These are phyloP conservation scores for Dimocarpus longan DNA, from an alignment of 345 rosid genomes.

Conservation along the genomic window DNA sequence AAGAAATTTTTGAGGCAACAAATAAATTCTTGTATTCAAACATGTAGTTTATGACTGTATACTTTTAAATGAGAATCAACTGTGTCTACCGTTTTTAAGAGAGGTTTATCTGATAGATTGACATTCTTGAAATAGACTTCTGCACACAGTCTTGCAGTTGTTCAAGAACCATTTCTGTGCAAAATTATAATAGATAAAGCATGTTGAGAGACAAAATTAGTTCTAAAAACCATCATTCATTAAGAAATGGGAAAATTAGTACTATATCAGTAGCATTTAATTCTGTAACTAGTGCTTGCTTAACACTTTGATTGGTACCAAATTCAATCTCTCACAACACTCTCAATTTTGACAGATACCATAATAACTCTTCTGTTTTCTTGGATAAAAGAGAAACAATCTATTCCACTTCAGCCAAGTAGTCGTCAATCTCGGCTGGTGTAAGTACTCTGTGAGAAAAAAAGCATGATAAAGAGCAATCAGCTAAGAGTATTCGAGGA, in stretches of 20 bases:
- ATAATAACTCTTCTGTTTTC: not conserved
- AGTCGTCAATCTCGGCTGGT: conserved; percentile 76
- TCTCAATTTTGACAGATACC: not conserved
- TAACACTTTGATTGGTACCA: conserved; percentile 1
- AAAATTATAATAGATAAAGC: not conserved
- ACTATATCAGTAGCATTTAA: not conserved
- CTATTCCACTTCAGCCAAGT: conserved; percentile 64
- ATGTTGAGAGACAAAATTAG: not conserved
- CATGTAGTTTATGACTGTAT: not conserved
- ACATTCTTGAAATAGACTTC: not conserved
- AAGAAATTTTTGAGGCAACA: not conserved
- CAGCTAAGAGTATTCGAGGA: not conserved
- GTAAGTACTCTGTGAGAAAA: conserved; percentile 63
- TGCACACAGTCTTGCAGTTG: not conserved
- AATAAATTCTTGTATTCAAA: no score
- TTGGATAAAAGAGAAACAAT: not conserved
- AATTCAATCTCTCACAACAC: conserved; percentile 8
- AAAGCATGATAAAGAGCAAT: conserved; percentile 1
- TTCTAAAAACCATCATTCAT: not conserved
- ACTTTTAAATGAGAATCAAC: no score
- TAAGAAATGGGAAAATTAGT: not conserved
- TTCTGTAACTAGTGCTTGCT: conserved; percentile 8
- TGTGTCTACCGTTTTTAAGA: no score
- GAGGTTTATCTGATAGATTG: not conserved
- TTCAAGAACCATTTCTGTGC: not conserved